Percentiles rank a stretch among this genome's conserved stretches.
Evolutionary conservation across 1,139 yeast species (phyloP).

Genomic region (Blastobotrys serpentis): DNA sequence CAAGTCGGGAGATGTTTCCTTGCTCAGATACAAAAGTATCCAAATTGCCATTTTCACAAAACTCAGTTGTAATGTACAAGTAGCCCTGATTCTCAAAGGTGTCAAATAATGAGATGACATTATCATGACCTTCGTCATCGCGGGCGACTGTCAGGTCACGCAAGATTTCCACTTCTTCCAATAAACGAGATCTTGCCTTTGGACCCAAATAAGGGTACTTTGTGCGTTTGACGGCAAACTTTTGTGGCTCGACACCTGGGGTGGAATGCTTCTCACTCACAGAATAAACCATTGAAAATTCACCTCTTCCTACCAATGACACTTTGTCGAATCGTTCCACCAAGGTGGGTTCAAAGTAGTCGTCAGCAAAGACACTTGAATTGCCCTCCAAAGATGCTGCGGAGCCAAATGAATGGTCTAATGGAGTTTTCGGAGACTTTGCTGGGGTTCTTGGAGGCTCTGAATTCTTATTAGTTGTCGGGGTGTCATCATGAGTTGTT

Average conservation of each 20-base stretch:
- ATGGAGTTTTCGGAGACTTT: slow-evolving; percentile 30
- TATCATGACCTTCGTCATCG: slow-evolving; percentile 77
- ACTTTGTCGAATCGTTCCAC: slow-evolving; percentile 71
- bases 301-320: slow-evolving; percentile 74
- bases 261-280: slow-evolving; percentile 31
- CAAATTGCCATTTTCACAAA: slow-evolving; percentile 90
- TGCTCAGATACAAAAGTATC: slow-evolving; percentile 77
- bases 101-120: slow-evolving; percentile 73
- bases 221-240: slow-evolving; percentile 83
- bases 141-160: slow-evolving; percentile 42
- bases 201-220: slow-evolving; percentile 56
- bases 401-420: slow-evolving; percentile 21
- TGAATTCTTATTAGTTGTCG: not conserved
- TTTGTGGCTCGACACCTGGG: slow-evolving; percentile 20
- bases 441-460: slow-evolving; percentile 30
- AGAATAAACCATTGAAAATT: slow-evolving; percentile 84
- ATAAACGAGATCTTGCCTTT: slow-evolving; percentile 49
- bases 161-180: slow-evolving; percentile 59
- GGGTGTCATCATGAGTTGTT: not conserved
- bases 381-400: slow-evolving; percentile 1
- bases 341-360: slow-evolving; percentile 51
- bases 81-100: slow-evolving; percentile 81
- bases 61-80: slow-evolving; percentile 90
- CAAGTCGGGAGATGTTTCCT: slow-evolving; percentile 71
- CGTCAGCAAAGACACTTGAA: slow-evolving; percentile 4